Evolutionary conservation across 2,329 filamentous ascomycete species (phyloP).

Genomic region (Coleophoma crateriformis): DNA sequence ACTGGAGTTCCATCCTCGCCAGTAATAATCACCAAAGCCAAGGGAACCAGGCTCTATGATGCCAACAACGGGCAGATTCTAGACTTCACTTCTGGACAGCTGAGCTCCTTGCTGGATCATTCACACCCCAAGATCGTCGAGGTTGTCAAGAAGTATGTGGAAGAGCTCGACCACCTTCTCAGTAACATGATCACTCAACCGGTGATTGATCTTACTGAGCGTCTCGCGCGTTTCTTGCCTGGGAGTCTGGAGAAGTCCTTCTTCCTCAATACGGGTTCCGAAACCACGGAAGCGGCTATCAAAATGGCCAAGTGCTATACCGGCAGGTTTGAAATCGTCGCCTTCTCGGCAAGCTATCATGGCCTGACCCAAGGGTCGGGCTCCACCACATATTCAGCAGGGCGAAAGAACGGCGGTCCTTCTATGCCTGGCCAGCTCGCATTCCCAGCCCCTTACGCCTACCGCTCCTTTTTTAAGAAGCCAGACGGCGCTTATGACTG

Average conservation of each 20-base stretch:
- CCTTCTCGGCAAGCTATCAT: slow-evolving; percentile 53
- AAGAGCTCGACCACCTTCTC: slow-evolving; percentile 51
- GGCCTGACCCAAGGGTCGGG: slow-evolving; percentile 50
- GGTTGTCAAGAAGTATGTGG: slow-evolving; percentile 41
- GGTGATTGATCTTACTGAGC: slow-evolving; percentile 49
- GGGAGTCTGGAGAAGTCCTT: slow-evolving; percentile 45
- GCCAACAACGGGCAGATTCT: slow-evolving; percentile 17
- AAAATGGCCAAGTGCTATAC: slow-evolving; percentile 59
- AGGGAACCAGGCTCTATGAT: no score
- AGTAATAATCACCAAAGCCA: no score
- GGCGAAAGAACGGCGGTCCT: slow-evolving; percentile 39
- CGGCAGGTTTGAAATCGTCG: slow-evolving; percentile 60
- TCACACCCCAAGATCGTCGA: slow-evolving; percentile 52
- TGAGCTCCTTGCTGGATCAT: slow-evolving; percentile 53
- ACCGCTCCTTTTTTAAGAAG: slow-evolving; percentile 55
- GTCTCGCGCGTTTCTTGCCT: slow-evolving; percentile 43
- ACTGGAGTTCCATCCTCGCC: no score
- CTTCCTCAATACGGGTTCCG: slow-evolving; percentile 52
- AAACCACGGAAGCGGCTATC: slow-evolving; percentile 57
- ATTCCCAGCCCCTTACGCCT: slow-evolving; percentile 54
- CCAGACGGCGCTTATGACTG: slow-evolving; percentile 58
- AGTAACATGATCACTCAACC: slow-evolving; percentile 53
- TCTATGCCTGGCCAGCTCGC: slow-evolving; percentile 49
- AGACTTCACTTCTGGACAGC: slow-evolving; percentile 57
- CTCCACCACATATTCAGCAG: slow-evolving; percentile 47